Conservation (phyloP, 2,329 filamentous ascomycete genomes). For the Zalaria obscura region DNA sequence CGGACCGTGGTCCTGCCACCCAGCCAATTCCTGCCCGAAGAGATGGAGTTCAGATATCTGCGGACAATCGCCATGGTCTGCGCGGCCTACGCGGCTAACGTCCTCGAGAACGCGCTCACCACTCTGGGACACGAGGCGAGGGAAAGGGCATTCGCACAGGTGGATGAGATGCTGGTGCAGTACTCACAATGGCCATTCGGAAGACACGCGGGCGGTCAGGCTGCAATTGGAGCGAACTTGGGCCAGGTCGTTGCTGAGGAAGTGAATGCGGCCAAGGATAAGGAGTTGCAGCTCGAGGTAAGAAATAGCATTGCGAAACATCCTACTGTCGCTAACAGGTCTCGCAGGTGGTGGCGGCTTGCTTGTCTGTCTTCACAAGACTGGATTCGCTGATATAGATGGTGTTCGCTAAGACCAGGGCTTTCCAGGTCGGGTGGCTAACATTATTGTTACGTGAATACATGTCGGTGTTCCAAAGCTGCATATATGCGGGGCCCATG, state of each 20-base stretch:
- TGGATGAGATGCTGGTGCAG: constrained; percentile 86
- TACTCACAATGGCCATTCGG: constrained; percentile 98
- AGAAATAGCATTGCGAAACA: constrained; percentile 11
- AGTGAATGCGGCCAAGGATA: constrained; percentile 73
- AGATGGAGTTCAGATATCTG: constrained; percentile 84
- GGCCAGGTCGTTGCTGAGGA: constrained; percentile 80
- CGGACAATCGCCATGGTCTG: constrained; percentile 94
- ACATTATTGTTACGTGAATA: no score
- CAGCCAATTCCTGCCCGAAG: constrained; percentile 83
- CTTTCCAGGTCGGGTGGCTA: no score
- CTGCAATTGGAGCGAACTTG: constrained; percentile 84
- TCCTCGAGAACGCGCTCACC: constrained; percentile 91
- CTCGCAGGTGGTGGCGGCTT: constrained; percentile 67
- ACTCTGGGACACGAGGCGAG: constrained; percentile 87
- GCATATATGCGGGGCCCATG: no score
- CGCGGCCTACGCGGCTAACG: constrained; percentile 93
- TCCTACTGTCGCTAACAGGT: constrained; percentile 10
- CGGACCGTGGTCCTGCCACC: constrained; percentile 80
- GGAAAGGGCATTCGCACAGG: constrained; percentile 90
- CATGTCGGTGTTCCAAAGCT: no score
- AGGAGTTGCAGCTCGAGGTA: constrained; percentile 92
- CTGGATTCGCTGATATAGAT: constrained; percentile 82
- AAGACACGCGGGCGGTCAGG: constrained; percentile 57
- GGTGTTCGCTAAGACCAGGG: no score
- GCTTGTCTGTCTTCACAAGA: constrained; percentile 91